Base-by-base conservation (phyloP, 768 basidiomycete species). In the Termitomyces sp. region DNA sequence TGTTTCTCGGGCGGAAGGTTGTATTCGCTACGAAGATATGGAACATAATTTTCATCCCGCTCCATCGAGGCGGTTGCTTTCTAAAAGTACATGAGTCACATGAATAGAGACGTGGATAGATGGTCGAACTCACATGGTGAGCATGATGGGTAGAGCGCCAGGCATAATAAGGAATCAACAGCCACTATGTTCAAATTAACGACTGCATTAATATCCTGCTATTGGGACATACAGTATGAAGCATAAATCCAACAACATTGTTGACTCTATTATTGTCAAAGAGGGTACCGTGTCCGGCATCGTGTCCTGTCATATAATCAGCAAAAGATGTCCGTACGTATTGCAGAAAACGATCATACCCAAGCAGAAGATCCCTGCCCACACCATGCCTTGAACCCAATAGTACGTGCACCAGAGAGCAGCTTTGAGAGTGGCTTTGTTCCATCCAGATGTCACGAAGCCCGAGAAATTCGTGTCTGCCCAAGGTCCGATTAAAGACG, bases 21-120 rank as follows among this genome's bases (percentile, higher is more conserved):
- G 58, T 69, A 77, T 57, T 75, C 71, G 54, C 70, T 71, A 40
- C 72, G 73, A 53, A 71, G 70, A 56, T 77, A 74, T 46, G 85
- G 86, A 6, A 88, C 81, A 58, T 84, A 87, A 62, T 89, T 90
- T 68, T 91, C 87, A 64, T 93, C 90, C 18, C 84, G 74, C 65
- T 87, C 87, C 72, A 90, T 87, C 0, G 87, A 88, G 43, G 82
- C 82, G 56, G 88, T 87, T 61, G 86, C 85, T 75, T 77, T 78
- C 77, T 79, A 52, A n/a, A 43, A 24, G 28, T 2, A 13, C 5
- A 6, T 16, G 10, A n/a, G 43, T 36, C 9, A 51, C n/a, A 18
- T 20, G 6, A 0, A 22, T 7, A 38, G 40, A 18, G 47, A 13
- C 4, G 28, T 18, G 28, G 0, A 45, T 24, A 20, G 20, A 14